Evolutionary conservation across 345 rosid genomes (phyloP).

Genomic region (Anacardium occidentale): DNA sequence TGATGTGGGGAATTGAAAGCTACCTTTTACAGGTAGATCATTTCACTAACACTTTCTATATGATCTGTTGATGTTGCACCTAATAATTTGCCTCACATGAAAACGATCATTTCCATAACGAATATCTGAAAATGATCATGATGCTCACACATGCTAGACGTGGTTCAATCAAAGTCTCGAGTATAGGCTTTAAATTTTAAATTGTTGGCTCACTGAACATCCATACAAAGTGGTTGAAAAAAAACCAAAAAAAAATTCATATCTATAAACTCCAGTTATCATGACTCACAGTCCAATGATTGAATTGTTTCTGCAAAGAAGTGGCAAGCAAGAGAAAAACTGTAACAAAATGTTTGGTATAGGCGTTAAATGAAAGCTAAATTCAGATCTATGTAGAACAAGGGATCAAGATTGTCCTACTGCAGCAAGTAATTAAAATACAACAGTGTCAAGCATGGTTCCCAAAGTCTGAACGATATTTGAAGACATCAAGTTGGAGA

Average conservation of each 20-base stretch:
- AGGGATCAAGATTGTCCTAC: not conserved
- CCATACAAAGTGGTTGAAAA: not conserved
- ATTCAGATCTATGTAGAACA: not conserved
- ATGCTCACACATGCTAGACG: too few relatives aligned
- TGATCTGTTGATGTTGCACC: not conserved
- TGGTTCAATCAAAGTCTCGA: too few relatives aligned
- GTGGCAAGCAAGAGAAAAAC: not conserved
- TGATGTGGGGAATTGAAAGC: not conserved
- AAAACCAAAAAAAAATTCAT: not conserved
- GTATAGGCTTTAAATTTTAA: too few relatives aligned
- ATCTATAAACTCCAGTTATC: not conserved
- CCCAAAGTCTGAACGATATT: slow-evolving; percentile 97
- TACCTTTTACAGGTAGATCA: not conserved
- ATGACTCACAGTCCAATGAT: not conserved
- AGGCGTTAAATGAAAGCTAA: not conserved
- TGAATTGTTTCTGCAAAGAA: not conserved
- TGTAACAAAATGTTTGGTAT: not conserved
- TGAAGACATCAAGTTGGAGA: slow-evolving; percentile 95
- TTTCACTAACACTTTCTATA: not conserved
- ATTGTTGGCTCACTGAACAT: not conserved
- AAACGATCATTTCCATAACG: not conserved
- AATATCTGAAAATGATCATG: too few relatives aligned
- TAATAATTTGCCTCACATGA: not conserved
- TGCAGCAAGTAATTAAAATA: slow-evolving; percentile 43
- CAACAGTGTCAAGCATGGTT: slow-evolving; percentile 96